Conservation (phyloP, 176 grass and related monocot species). For the Bolboschoenus planiculmis region DNA sequence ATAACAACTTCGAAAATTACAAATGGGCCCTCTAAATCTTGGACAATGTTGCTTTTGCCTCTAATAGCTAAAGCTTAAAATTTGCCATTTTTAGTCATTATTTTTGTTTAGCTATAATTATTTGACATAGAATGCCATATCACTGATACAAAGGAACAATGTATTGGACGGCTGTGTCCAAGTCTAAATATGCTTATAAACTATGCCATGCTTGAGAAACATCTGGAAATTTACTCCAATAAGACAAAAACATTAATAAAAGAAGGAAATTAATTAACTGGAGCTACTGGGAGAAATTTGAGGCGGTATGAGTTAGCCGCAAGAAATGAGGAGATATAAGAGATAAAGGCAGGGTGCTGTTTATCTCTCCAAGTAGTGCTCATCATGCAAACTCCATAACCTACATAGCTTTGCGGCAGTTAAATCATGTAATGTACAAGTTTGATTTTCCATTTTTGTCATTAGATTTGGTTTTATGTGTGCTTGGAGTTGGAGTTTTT, state of each 20-base stretch:
- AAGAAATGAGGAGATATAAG: slow-evolving; percentile 51
- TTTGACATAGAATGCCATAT: neutral
- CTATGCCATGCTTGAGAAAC: neutral
- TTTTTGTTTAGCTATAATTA: neutral
- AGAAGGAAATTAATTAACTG: slow-evolving; percentile 33
- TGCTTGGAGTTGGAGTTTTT: too few relatives aligned
- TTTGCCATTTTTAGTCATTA: neutral
- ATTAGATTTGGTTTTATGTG: neutral
- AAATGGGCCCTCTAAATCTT: neutral
- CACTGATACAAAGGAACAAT: neutral
- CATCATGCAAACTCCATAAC: slow-evolving; percentile 70
- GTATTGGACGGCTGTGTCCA: neutral
- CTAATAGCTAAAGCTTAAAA: neutral
- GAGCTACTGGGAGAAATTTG: slow-evolving; percentile 50
- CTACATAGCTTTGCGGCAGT: slow-evolving; percentile 1
- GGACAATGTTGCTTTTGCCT: neutral
- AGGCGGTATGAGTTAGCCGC: slow-evolving; percentile 60
- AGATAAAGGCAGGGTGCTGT: slow-evolving; percentile 48
- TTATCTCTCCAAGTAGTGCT: slow-evolving; percentile 65
- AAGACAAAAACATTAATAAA: neutral
- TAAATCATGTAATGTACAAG: neutral
- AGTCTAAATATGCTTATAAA: neutral
- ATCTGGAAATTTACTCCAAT: neutral
- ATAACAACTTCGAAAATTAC: neutral
- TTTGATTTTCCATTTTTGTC: neutral